A percentile compares a stretch with the other conserved stretches of the same genome.
These are phyloP conservation scores for Agrostemma githago DNA, from an alignment of 148 eudicot genomes.

Conservation along the genomic window DNA sequence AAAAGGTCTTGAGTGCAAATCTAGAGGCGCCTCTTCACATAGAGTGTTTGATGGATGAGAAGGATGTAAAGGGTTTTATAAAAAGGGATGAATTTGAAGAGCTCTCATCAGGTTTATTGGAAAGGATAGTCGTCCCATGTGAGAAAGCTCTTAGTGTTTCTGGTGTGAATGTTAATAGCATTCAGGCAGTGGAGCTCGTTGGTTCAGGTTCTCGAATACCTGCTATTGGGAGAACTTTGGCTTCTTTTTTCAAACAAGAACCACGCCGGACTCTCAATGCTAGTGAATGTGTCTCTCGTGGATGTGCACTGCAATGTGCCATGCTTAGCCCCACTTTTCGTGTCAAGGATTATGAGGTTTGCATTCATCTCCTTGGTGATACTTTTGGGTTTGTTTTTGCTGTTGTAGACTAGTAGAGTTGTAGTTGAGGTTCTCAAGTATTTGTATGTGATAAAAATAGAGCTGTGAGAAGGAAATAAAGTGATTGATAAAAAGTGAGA, in stretches of 20 bases:
- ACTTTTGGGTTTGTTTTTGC: background rate
- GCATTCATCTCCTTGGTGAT: constrained; percentile 19
- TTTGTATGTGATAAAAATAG: background rate
- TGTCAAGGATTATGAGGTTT: constrained; percentile 92
- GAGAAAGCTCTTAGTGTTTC: constrained; percentile 58
- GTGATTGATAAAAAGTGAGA: background rate
- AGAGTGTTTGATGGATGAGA: constrained; percentile 96
- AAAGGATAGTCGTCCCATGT: constrained; percentile 75
- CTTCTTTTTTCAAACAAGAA: constrained; percentile 53
- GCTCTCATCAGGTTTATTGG: constrained; percentile 52
- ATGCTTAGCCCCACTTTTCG: constrained; percentile 84
- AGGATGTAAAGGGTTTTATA: constrained; percentile 79
- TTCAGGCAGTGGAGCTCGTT: constrained; percentile 83
- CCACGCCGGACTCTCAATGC: constrained; percentile 76
- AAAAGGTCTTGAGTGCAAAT: constrained; percentile 90
- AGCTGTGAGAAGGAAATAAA: background rate
- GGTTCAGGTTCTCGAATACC: constrained; percentile 97
- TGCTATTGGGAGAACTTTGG: constrained; percentile 50
- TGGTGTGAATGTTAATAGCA: constrained; percentile 45
- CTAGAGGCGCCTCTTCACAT: constrained; percentile 87
- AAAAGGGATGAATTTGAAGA: constrained; percentile 88
- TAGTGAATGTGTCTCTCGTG: constrained; percentile 96
- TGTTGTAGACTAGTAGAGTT: background rate
- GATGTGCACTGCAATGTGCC: constrained; percentile 94
- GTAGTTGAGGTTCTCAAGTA: background rate